Evolutionary conservation across 2,329 filamentous ascomycete genomes (phyloP).

Genomic region (Boeremia lycopersici): DNA sequence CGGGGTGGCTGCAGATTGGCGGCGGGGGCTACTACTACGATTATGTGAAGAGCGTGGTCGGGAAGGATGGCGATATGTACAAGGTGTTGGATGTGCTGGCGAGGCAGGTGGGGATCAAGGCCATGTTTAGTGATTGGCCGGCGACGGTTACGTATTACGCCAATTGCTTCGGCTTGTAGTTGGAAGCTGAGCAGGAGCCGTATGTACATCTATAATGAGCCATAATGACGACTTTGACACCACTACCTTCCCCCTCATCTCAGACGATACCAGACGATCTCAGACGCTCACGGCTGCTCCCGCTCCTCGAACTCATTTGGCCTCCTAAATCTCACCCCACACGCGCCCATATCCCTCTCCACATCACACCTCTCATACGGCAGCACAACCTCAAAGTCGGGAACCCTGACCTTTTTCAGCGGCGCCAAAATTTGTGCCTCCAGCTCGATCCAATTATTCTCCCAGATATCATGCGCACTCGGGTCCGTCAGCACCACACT

Average conservation of each 20-base stretch:
- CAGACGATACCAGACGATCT: too few species aligned
- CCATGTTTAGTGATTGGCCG: constrained; percentile 73
- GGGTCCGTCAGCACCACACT: constrained; percentile 38
- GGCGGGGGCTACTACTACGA: constrained; percentile 50
- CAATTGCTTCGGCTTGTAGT: constrained; percentile 65
- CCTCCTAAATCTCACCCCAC: constrained; percentile 25
- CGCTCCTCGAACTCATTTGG: constrained; percentile 19
- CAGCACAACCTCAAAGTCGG: constrained; percentile 31
- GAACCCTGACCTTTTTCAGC: constrained; percentile 27
- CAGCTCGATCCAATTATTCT: constrained; percentile 36
- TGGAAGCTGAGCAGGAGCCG: not conserved
- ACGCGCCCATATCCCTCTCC: constrained; percentile 35
- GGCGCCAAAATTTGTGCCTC: constrained; percentile 33
- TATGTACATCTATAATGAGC: not conserved
- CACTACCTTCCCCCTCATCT: too few species aligned
- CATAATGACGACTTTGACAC: not conserved
- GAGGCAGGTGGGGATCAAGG: constrained; percentile 64
- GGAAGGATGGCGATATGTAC: constrained; percentile 69
- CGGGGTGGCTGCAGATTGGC: constrained; percentile 62
- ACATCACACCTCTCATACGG: constrained; percentile 38
- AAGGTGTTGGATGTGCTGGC: constrained; percentile 69
- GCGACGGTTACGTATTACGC: constrained; percentile 73
- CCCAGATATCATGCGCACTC: constrained; percentile 37
- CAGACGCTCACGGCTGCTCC: not conserved
- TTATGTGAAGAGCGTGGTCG: constrained; percentile 55